Conservation (phyloP, 2,329 filamentous ascomycete genomes). For the Orbilia brochopaga region DNA sequence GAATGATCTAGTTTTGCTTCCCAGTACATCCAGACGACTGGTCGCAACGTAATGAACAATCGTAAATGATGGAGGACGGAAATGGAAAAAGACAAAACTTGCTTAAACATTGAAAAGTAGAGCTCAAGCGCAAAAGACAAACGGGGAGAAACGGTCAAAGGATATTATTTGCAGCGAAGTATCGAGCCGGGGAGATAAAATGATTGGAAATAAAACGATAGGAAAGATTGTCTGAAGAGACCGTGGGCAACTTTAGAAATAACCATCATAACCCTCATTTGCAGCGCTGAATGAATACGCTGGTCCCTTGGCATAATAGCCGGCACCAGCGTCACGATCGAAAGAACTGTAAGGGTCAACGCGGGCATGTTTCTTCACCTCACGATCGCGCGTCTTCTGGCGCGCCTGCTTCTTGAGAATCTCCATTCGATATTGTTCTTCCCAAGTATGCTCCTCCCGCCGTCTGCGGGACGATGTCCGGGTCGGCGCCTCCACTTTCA, state of each 20-base stretch:
- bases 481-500: slow-evolving; percentile 26
- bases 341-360: slow-evolving; percentile 35
- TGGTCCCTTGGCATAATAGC: slow-evolving; percentile 33
- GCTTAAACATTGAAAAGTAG: slow-evolving; percentile 19
- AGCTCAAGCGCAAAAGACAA: slow-evolving; percentile 28
- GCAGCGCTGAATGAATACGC: slow-evolving; percentile 42
- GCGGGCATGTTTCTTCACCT: slow-evolving; percentile 45
- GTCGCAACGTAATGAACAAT: slow-evolving; percentile 20
- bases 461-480: slow-evolving; percentile 38
- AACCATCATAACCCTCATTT: slow-evolving; percentile 29
- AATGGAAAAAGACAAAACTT: slow-evolving; percentile 17
- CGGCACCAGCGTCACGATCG: slow-evolving; percentile 36
- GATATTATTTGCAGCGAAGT: slow-evolving; percentile 9
- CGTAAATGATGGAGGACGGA: slow-evolving; percentile 1
- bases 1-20: slow-evolving; percentile 21
- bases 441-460: slow-evolving; percentile 46
- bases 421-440: slow-evolving; percentile 49
- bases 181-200: slow-evolving; percentile 3
- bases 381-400: slow-evolving; percentile 44
- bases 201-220: slow-evolving; percentile 13
- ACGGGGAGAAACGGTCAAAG: slow-evolving; percentile 19
- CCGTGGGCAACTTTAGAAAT: slow-evolving; percentile 31
- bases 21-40: not conserved
- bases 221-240: slow-evolving; percentile 24
- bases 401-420: slow-evolving; percentile 44